Base-by-base conservation (phyloP, 1,139 yeast species). In the Protomyces arabidopsidicola region DNA sequence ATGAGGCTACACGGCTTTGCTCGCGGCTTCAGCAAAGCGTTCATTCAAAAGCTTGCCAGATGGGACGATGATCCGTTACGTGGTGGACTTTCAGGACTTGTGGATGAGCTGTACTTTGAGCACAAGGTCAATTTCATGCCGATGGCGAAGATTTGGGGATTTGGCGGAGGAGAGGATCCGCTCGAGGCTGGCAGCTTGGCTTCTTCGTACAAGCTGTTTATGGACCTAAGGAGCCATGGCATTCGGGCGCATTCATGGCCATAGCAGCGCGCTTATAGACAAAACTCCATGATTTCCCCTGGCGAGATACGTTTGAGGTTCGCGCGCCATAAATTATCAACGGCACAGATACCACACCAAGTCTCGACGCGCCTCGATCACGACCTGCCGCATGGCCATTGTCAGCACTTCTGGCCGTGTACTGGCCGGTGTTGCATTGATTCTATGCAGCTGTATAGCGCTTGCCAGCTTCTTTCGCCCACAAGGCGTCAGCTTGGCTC, bases 241-340 rank as follows among this genome's bases (percentile, higher is more conserved):
- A 50, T 57, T 22, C 20, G 61, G 12, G 54, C 61, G 14, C 61
- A 57, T 18, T 48, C 55, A 12, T 57, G 61, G 61, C 61, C 61
- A 12, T 57, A 39, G 42, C 10, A 3, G 16, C 31, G 8, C 6
- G 31, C 31, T 24, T 24, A 3, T 27, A 27, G 31, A 27, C 6
- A 27, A 8, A 27, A 2, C 27, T 2, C 27, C 1, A 27, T 2
- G 31, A 8, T 27, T 27, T 27, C 31, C 31, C 31, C 31, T 27
- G 31, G 31, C 31, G 31, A 27, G 31, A 27, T 27, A 27, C 4
- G 31, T 27, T 27, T 27, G 31, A 27, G 6, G 6, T 27, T 27
- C 31, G 31, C 31, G 31, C 31, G 31, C 31, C 31, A 27, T n/a
- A 27, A 27, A 27, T 2, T 8, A 2, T 27, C 31, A 27, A 27